These are phyloP conservation scores for Dendrobium nobile DNA, from an alignment of 106 monocot species.

Conservation along the genomic window DNA sequence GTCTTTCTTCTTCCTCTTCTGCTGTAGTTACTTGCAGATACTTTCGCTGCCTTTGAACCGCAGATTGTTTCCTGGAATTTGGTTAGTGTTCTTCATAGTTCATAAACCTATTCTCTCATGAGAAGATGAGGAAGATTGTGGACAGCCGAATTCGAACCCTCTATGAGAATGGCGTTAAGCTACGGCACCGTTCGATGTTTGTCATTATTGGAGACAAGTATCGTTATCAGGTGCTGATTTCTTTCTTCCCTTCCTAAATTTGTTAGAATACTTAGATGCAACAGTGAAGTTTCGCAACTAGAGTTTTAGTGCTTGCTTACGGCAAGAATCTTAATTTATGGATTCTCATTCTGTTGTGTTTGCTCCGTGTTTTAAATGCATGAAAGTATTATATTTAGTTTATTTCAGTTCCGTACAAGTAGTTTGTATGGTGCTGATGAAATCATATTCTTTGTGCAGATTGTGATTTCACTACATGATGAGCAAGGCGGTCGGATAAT, in stretches of 20 bases:
- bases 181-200: slow-evolving; percentile 86
- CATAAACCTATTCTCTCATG: neutral
- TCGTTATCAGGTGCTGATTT: slow-evolving; percentile 30
- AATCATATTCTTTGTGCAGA: slow-evolving; percentile 20
- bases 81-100: neutral
- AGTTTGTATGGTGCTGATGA: neutral
- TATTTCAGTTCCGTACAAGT: neutral
- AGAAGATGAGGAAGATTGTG: slow-evolving; percentile 83
- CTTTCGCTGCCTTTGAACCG: too few relatives aligned
- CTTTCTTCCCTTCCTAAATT: neutral
- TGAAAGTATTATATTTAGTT: neutral
- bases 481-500: slow-evolving; percentile 49
- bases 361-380: neutral
- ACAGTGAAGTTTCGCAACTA: neutral
- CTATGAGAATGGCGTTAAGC: slow-evolving; percentile 91
- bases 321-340: neutral
- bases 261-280: neutral
- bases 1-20: too few relatives aligned
- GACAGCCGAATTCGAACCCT: slow-evolving; percentile 85
- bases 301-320: too few relatives aligned
- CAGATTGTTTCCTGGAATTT: too few relatives aligned
- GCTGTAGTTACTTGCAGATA: too few relatives aligned
- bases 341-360: neutral
- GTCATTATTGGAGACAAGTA: slow-evolving; percentile 60
- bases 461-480: slow-evolving; percentile 83